A percentile compares a stretch with the other conserved stretches of the same genome.
phyloP scores from a whole-genome alignment of 768 basidiomycete species.

The Saitozyma sp. region DNA sequence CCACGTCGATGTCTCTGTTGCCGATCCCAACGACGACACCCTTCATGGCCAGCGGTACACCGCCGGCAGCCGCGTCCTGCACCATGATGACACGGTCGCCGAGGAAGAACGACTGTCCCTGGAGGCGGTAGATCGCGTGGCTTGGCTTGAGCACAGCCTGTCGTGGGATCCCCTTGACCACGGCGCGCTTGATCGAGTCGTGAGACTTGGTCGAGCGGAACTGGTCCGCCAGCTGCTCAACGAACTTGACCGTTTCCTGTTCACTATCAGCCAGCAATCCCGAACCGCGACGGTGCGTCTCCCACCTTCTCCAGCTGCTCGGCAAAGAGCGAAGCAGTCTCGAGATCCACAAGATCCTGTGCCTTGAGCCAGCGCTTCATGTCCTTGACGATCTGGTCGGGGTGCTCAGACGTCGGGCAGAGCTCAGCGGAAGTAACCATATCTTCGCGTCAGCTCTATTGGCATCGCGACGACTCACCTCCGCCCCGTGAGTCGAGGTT shows the following conservation, averaged over 20 bases:
- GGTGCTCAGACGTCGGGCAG: slow-evolving; percentile 61
- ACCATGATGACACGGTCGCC: slow-evolving; percentile 97
- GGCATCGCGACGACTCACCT: slow-evolving; percentile 57
- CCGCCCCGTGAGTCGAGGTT: slow-evolving; percentile 71
- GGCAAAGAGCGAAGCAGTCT: slow-evolving; percentile 85
- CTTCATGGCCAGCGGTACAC: slow-evolving; percentile 84
- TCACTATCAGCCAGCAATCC: background rate
- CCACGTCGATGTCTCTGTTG: slow-evolving; percentile 83
- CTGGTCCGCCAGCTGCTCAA: slow-evolving; percentile 73
- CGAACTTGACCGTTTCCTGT: slow-evolving; percentile 73
- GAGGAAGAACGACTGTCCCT: slow-evolving; percentile 80
- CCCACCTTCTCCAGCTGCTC: slow-evolving; percentile 85
- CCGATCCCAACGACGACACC: slow-evolving; percentile 91
- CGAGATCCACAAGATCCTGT: slow-evolving; percentile 84
- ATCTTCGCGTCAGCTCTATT: slow-evolving; percentile 56
- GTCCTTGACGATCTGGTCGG: slow-evolving; percentile 72
- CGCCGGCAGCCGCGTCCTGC: slow-evolving; percentile 74
- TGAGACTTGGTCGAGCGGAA: slow-evolving; percentile 65
- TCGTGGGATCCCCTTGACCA: slow-evolving; percentile 90
- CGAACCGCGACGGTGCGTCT: background rate
- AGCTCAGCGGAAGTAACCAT: slow-evolving; percentile 68
- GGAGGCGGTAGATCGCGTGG: slow-evolving; percentile 83
- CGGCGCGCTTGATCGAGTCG: slow-evolving; percentile 76
- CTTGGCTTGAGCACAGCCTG: slow-evolving; percentile 90
- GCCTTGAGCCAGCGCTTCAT: slow-evolving; percentile 81